Percentiles rank a stretch among this genome's conserved stretches.
Conservation (phyloP, 345 rosid genomes). For the Rhodamnia rubescens region DNA sequence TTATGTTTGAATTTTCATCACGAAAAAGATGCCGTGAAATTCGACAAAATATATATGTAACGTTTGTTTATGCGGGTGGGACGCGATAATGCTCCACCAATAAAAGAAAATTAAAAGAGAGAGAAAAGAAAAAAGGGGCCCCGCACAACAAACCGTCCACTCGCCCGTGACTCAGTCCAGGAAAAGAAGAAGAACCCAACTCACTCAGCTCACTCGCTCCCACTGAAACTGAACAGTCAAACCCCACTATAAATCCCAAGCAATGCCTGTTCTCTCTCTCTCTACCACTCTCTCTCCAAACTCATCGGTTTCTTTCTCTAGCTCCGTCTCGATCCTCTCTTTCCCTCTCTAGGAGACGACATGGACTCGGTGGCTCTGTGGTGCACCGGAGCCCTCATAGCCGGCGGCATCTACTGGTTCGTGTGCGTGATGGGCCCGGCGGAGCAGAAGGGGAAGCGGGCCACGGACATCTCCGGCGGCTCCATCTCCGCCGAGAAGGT, state of each 20-base stretch:
- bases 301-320: not conserved
- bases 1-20: no score
- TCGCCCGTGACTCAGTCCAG: not conserved
- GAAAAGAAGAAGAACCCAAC: not conserved
- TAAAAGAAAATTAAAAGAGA: no score
- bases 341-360: not conserved
- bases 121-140: rapidly evolving
- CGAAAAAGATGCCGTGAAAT: no score
- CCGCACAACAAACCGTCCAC: not conserved
- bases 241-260: not conserved
- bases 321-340: not conserved
- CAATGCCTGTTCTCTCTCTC: not conserved
- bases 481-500: constrained; percentile 86
- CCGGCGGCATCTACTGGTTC: constrained; percentile 81
- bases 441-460: constrained; percentile 67
- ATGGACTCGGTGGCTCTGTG: constrained; percentile 59
- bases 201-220: not conserved
- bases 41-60: no score
- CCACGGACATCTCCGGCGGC: constrained; percentile 75
- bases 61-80: no score
- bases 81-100: no score
- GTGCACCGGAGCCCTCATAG: constrained; percentile 60
- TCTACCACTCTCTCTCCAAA: not conserved
- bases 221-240: not conserved
- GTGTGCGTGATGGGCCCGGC: constrained; percentile 81